A percentile compares a stretch with the other conserved stretches of the same genome.
phyloP scores from a whole-genome alignment of 2,329 filamentous ascomycete genomes.

The Cadophora sp. region DNA sequence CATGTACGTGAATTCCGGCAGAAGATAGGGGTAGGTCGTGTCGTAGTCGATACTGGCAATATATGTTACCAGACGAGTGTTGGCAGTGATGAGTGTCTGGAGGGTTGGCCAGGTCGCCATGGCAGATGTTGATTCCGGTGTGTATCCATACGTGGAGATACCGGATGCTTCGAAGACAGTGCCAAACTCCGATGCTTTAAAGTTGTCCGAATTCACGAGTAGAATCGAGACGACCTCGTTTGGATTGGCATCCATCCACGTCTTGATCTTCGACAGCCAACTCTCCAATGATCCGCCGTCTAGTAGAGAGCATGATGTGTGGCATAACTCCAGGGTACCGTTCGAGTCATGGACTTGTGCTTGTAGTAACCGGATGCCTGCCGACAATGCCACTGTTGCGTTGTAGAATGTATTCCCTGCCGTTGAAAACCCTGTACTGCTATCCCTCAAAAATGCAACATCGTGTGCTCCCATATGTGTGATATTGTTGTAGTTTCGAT shows the following conservation, averaged over 20 bases:
- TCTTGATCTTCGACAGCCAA: conserved; percentile 63
- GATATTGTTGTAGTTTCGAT: conserved; percentile 73
- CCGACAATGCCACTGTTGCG: conserved; percentile 62
- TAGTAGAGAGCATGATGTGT: conserved; percentile 65
- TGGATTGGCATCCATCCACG: conserved; percentile 64
- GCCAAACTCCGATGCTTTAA: conserved; percentile 60
- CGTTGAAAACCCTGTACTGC: conserved; percentile 51
- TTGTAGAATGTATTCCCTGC: conserved; percentile 63
- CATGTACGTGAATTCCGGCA: conserved; percentile 68
- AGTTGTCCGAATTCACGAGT: conserved; percentile 66
- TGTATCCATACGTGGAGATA: conserved; percentile 67
- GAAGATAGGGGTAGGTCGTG: conserved; percentile 59
- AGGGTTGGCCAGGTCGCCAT: conserved; percentile 72
- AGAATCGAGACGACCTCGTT: conserved; percentile 69
- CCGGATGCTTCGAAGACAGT: conserved; percentile 52
- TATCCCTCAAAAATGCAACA: conserved; percentile 64
- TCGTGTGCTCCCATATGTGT: conserved; percentile 77
- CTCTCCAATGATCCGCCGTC: conserved; percentile 62
- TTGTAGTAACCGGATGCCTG: conserved; percentile 69
- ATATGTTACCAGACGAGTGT: conserved; percentile 72
- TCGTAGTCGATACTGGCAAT: conserved; percentile 60
- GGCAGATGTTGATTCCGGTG: conserved; percentile 53
- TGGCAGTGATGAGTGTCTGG: conserved; percentile 68
- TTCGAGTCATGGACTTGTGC: conserved; percentile 65
- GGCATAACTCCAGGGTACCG: conserved; percentile 58